Conservation (phyloP, 768 basidiomycete genomes). For the Fistulinella prunicolor region DNA sequence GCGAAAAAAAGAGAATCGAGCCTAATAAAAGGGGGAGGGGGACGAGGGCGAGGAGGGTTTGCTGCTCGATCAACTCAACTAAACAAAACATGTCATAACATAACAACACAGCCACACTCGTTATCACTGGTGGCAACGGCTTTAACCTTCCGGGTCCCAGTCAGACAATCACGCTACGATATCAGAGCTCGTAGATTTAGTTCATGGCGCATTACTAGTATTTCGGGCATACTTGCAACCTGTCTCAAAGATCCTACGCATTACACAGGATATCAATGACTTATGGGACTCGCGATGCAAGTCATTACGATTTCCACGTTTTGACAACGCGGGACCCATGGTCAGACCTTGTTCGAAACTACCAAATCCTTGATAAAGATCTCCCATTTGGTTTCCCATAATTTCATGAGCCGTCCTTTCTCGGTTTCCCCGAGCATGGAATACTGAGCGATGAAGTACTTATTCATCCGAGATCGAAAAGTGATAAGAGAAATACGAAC, state of each 20-base stretch:
- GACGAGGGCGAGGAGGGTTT: slow-evolving; percentile 4
- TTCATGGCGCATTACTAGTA: too few relatives aligned
- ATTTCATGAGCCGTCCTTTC: slow-evolving; percentile 40
- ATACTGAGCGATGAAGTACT: slow-evolving; percentile 35
- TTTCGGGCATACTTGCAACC: too few relatives aligned
- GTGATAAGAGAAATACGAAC: slow-evolving; percentile 6
- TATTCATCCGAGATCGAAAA: background rate
- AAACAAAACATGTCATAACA: slow-evolving; percentile 20
- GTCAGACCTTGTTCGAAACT: slow-evolving; percentile 2
- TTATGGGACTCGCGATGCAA: background rate
- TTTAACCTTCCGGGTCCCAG: too few relatives aligned
- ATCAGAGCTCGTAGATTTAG: too few relatives aligned
- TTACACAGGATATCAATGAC: too few relatives aligned
- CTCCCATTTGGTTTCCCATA: slow-evolving; percentile 51
- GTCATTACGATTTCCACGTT: background rate
- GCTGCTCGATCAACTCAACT: slow-evolving; percentile 5
- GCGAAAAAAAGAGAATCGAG: background rate
- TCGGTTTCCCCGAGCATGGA: slow-evolving; percentile 48
- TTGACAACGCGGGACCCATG: too few relatives aligned
- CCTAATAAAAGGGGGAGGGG: background rate
- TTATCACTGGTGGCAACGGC: too few relatives aligned
- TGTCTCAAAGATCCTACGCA: too few relatives aligned
- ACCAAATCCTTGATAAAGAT: slow-evolving; percentile 41
- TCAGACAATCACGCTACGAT: too few relatives aligned
- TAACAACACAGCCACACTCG: slow-evolving; percentile 25